Conservation (phyloP, 1,139 yeast genomes). For the Debaryomycetaceae sp. region DNA sequence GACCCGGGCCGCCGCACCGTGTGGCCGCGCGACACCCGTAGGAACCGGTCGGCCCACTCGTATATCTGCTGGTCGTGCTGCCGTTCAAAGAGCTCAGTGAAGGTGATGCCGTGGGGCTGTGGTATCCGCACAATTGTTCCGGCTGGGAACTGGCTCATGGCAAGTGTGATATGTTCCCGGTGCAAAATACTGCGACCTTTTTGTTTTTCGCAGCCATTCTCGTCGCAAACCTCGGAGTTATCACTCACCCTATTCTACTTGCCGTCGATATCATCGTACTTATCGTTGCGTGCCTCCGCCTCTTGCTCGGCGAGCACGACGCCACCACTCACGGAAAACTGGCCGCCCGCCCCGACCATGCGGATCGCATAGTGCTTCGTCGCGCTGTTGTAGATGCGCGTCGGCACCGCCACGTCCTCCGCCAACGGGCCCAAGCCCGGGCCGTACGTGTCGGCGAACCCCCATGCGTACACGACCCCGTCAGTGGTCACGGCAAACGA, state of each 20-base stretch:
- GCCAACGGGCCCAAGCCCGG: conserved; percentile 90
- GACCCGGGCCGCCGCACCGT: too few relatives aligned
- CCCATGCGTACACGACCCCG: conserved; percentile 92
- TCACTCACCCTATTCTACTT: conserved; percentile 3
- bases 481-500: conserved; percentile 75
- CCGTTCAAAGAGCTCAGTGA: background rate
- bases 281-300: conserved; percentile 48
- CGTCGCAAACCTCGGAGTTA: too few relatives aligned
- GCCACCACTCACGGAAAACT: conserved; percentile 85
- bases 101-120: background rate
- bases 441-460: conserved; percentile 93
- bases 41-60: too few relatives aligned
- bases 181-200: background rate
- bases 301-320: conserved; percentile 49
- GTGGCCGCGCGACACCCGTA: too few relatives aligned
- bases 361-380: conserved; percentile 65
- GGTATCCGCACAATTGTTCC: too few relatives aligned
- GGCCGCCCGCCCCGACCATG: conserved; percentile 86
- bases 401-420: conserved; percentile 79
- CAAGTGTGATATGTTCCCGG: too few relatives aligned
- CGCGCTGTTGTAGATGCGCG: conserved; percentile 86
- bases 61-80: too few relatives aligned
- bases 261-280: conserved; percentile 33
- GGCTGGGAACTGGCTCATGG: too few relatives aligned
- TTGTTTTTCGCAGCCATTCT: background rate